A percentile compares a stretch with the other conserved stretches of the same genome.
phyloP scores from a whole-genome alignment of 1,284 basidiomycete species.

The Ganoderma meredithae region DNA sequence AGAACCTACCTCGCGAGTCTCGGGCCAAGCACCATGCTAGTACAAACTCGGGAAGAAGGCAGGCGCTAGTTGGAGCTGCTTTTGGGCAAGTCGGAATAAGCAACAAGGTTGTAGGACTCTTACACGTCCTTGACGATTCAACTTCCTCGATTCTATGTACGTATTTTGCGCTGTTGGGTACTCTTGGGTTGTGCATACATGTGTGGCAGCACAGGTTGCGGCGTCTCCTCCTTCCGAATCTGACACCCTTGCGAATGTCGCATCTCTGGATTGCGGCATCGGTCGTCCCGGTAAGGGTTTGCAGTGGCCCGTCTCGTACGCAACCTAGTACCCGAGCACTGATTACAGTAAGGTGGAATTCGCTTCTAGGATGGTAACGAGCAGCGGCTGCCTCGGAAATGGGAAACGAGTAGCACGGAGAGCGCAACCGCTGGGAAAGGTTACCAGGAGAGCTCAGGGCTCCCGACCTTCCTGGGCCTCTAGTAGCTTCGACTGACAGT shows the following conservation, averaged over 20 bases:
- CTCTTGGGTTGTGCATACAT: neutral
- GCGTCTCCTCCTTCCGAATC: neutral
- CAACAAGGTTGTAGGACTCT: no score
- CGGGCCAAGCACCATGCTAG: no score
- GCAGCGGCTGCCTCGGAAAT: neutral
- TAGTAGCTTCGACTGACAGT: neutral
- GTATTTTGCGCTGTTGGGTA: neutral
- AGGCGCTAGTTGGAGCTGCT: no score
- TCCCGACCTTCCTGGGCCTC: neutral
- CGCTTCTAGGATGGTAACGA: neutral
- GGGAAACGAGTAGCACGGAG: neutral
- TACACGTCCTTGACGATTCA: neutral
- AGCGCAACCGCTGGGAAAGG: neutral
- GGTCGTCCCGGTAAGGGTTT: neutral
- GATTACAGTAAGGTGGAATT: neutral
- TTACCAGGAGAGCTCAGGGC: neutral
- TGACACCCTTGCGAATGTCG: neutral
- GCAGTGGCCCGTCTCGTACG: neutral
- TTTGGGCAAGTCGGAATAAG: no score
- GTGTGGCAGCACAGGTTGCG: neutral
- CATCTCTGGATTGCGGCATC: neutral
- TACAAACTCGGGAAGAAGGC: no score
- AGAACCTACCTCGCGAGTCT: no score
- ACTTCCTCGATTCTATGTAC: neutral
- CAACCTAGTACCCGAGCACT: neutral